Evolutionary conservation across 1,139 yeast species (phyloP), one percentile per base, ranked within the genome.

Genomic region (Spathaspora sp.): DNA sequence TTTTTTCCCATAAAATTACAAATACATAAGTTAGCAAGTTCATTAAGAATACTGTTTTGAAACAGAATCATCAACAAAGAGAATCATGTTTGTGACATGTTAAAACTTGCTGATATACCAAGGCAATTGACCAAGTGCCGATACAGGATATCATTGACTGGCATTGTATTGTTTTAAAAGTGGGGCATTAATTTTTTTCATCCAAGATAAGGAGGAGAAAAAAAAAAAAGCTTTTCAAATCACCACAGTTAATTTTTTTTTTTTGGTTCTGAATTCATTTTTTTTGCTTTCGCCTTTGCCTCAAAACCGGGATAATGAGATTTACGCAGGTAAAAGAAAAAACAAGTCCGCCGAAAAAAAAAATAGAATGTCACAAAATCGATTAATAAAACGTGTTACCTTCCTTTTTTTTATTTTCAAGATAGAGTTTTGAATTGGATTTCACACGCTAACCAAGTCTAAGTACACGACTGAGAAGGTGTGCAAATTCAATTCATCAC

Each of bases 301-400:
- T 16, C 33, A 20, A 10, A 16, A 18, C 23, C 26, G 27, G 39
- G 20, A 37, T 20, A 20, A 23, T 37, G 29, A 37, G 11, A 37
- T 37, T 37, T 37, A 37, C 39, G 39, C 39, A 37, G 27, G 26
- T 6, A 13, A 16, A 13, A 37, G 26, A 37, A 37, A 37, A 38
- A 13, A 31, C 36, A 31, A 13, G 36, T 31, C 36, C 10, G 18
- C 18, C 18, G 36, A 15, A 31, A 31, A 31, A 31, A 31, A 31
- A 31, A 31, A 31, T 31, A 31, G 36, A 31, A 31, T 31, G 15
- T 31, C 36, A 31, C 36, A 31, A 31, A 31, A 15, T 31, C 36
- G 13, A 11, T n/a, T 15, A 31, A 15, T 31, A 15, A n/a, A 31
- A 31, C 36, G 31, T 27, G 31, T 31, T 13, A 31, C n/a, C n/a